Evolutionary conservation across 1,284 basidiomycete genomes (phyloP).

Genomic region (Malassezia nana): DNA sequence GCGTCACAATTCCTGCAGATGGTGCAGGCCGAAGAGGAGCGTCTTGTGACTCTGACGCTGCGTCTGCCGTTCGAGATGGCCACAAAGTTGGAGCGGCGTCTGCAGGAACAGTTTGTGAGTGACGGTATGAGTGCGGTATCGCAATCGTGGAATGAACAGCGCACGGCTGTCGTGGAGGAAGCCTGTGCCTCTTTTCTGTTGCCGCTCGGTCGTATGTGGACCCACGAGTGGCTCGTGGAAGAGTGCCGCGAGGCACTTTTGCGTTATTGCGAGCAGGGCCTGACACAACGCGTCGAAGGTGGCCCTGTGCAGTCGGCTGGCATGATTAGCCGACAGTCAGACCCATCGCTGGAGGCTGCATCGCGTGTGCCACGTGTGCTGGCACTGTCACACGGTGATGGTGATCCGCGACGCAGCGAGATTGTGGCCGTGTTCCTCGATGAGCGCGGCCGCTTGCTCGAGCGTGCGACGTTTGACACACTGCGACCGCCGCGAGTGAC

Average conservation of each 20-base stretch:
- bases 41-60: slow-evolving; percentile 69
- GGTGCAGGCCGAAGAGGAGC: slow-evolving; percentile 77
- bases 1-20: slow-evolving; percentile 76
- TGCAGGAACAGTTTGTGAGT: slow-evolving; percentile 74
- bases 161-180: slow-evolving; percentile 67
- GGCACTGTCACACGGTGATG: slow-evolving; percentile 86
- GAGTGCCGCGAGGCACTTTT: slow-evolving; percentile 66
- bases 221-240: slow-evolving; percentile 75
- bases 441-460: slow-evolving; percentile 73
- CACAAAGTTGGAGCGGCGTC: slow-evolving; percentile 35
- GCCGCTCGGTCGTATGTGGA: slow-evolving; percentile 74
- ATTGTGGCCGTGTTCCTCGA: slow-evolving; percentile 78
- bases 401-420: slow-evolving; percentile 80
- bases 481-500: slow-evolving; percentile 30
- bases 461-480: slow-evolving; percentile 75
- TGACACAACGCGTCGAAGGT: slow-evolving; percentile 50
- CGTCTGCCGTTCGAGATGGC: slow-evolving; percentile 51
- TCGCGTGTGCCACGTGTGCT: slow-evolving; percentile 71
- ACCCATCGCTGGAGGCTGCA: slow-evolving; percentile 52
- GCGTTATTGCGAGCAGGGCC: slow-evolving; percentile 29
- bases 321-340: slow-evolving; percentile 34
- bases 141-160: slow-evolving; percentile 83
- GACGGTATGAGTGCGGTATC: slow-evolving; percentile 75
- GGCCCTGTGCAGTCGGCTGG: slow-evolving; percentile 60
- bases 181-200: slow-evolving; percentile 69